Percentiles rank a stretch among this genome's conserved stretches.
Evolutionary conservation across 495 filamentous ascomycete species (phyloP).

Genomic region (Aspergillus biplanus): DNA sequence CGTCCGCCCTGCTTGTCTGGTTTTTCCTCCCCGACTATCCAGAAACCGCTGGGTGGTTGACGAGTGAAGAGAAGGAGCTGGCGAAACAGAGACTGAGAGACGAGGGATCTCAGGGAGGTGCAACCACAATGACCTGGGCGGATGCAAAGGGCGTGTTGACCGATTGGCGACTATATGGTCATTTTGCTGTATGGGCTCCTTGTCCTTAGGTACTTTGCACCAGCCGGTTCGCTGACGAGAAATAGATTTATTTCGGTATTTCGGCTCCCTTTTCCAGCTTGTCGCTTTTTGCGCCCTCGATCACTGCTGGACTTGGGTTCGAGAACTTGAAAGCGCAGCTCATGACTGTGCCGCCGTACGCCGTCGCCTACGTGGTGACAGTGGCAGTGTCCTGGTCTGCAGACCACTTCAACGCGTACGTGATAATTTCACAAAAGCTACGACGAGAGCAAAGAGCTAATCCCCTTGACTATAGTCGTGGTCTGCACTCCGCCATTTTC

Average conservation of each 20-base stretch:
- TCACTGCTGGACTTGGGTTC: constrained; percentile 68
- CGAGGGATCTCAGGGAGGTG: constrained; percentile 61
- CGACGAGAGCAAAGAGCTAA: background rate
- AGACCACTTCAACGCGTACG: constrained; percentile 59
- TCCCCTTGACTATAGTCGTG: constrained; percentile 41
- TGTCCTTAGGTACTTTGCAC: constrained; percentile 58
- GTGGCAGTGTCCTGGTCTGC: constrained; percentile 64
- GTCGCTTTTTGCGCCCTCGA: constrained; percentile 69
- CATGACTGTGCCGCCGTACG: constrained; percentile 78
- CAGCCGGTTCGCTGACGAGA: background rate
- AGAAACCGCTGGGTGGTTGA: constrained; percentile 58
- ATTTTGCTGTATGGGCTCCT: constrained; percentile 61
- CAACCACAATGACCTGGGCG: constrained; percentile 60
- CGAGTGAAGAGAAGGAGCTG: constrained; percentile 55
- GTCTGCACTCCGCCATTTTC: constrained; percentile 57
- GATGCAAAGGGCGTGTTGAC: constrained; percentile 61
- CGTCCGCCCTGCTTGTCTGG: constrained; percentile 58
- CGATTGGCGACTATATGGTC: constrained; percentile 66
- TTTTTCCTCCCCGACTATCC: constrained; percentile 70
- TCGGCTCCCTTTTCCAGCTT: constrained; percentile 69
- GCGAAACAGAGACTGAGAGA: constrained; percentile 54
- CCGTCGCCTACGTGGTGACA: constrained; percentile 65
- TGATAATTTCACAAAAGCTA: background rate
- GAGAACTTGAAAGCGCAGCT: constrained; percentile 64
- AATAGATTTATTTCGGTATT: constrained; percentile 65